A percentile compares a stretch with the other conserved stretches of the same genome.
Evolutionary conservation across 2,329 filamentous ascomycete species (phyloP).

Genomic region (Aspergillus pseudoterreus): DNA sequence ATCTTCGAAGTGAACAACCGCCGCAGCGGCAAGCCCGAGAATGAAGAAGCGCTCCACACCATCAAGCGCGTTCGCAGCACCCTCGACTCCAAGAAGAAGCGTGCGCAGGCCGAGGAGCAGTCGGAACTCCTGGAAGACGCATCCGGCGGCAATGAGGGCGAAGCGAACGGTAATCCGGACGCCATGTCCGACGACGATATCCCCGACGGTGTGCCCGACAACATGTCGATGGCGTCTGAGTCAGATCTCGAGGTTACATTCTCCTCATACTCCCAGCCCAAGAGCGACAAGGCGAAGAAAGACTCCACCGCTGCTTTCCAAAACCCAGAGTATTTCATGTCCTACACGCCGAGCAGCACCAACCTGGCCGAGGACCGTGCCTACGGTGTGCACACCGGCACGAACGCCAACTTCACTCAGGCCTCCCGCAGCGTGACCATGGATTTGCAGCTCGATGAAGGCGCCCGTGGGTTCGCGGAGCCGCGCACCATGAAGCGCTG

Average conservation of each 20-base stretch:
- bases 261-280: slow-evolving; percentile 54
- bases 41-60: slow-evolving; percentile 61
- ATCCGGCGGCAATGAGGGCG: slow-evolving; percentile 19
- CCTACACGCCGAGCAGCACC: slow-evolving; percentile 77
- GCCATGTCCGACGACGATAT: slow-evolving; percentile 38
- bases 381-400: slow-evolving; percentile 87
- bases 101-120: slow-evolving; percentile 27
- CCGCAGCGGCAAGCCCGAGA: slow-evolving; percentile 65
- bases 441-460: slow-evolving; percentile 89
- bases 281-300: slow-evolving; percentile 49
- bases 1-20: slow-evolving; percentile 92
- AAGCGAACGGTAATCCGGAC: slow-evolving; percentile 31
- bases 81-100: slow-evolving; percentile 41
- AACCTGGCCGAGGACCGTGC: slow-evolving; percentile 85
- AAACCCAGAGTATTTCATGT: slow-evolving; percentile 92
- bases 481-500: slow-evolving; percentile 78
- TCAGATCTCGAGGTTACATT: slow-evolving; percentile 68
- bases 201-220: slow-evolving; percentile 33
- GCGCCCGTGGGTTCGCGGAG: slow-evolving; percentile 70
- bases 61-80: slow-evolving; percentile 43
- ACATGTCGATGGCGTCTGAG: slow-evolving; percentile 59
- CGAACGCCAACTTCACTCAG: slow-evolving; percentile 73
- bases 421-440: slow-evolving; percentile 84
- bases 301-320: slow-evolving; percentile 60
- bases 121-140: slow-evolving; percentile 19